Evolutionary conservation across 257 asterid genomes (phyloP).

Genomic region (Solanum lignicaule): DNA sequence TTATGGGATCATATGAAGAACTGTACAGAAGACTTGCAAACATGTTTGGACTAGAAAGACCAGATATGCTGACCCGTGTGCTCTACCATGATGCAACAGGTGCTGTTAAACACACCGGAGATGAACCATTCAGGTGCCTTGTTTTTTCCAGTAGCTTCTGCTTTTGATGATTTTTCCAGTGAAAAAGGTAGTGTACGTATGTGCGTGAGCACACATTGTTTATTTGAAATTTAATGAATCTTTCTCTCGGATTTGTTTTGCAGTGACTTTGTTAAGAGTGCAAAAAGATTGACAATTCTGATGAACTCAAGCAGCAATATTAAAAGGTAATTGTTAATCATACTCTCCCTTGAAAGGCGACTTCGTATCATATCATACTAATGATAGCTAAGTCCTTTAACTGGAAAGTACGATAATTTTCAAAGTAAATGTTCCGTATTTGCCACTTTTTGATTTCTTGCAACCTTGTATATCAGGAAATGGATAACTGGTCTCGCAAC

Average conservation of each 20-base stretch:
- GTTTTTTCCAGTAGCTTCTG: background rate
- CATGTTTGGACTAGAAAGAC: conserved; percentile 63
- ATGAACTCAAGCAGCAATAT: conserved; percentile 35
- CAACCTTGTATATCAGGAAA: conserved; percentile 37
- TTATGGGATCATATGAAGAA: conserved; percentile 75
- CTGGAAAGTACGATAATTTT: background rate
- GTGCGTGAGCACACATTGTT: background rate
- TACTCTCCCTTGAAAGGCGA: background rate
- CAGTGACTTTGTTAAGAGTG: conserved; percentile 64
- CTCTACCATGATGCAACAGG: conserved; percentile 55
- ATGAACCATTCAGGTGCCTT: conserved; percentile 64
- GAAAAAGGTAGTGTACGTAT: background rate
- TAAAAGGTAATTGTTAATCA: conserved; percentile 37
- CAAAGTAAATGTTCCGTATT: background rate
- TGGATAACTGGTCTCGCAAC: conserved; percentile 66
- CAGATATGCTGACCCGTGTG: conserved; percentile 46
- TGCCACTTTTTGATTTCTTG: background rate
- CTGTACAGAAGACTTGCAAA: conserved; percentile 45
- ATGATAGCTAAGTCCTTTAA: background rate
- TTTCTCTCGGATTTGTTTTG: background rate
- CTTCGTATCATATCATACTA: background rate
- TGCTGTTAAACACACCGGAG: conserved; percentile 58
- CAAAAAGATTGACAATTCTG: conserved; percentile 61
- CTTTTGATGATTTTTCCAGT: background rate
- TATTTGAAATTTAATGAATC: background rate